Conservation (phyloP, 169 alveolate species). For the Amoebophrya sp. region DNA sequence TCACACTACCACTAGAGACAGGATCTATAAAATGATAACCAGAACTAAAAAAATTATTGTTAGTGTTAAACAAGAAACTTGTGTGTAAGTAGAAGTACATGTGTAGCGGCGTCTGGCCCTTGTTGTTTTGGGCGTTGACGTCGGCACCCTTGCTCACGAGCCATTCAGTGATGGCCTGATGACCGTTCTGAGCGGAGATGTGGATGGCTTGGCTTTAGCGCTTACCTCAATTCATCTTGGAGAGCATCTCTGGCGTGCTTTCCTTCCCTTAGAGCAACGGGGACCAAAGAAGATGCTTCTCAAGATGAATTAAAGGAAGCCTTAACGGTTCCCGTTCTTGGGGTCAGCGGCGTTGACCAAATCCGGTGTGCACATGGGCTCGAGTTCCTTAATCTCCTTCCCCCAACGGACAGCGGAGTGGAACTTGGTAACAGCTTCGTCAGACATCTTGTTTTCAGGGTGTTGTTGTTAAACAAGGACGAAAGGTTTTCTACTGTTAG, state of each 20-base stretch:
- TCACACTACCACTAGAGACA: no score
- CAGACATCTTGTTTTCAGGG: no score
- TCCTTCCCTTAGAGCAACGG: neutral
- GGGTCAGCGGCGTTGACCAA: neutral
- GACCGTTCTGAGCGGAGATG: slow-evolving; percentile 8
- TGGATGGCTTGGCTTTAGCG: no score
- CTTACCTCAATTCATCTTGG: no score
- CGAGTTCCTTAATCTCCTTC: neutral
- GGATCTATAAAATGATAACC: no score
- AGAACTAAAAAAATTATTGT: no score
- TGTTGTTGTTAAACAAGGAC: no score
- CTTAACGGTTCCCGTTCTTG: neutral
- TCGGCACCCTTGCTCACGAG: neutral
- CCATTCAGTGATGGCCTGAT: neutral
- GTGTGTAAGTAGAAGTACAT: no score
- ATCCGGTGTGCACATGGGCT: neutral
- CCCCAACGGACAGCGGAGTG: neutral
- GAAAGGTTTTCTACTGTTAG: no score
- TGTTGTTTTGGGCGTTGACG: slow-evolving; percentile 14
- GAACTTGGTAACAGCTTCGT: neutral
- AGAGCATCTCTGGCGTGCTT: neutral
- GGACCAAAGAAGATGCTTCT: neutral
- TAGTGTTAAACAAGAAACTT: no score
- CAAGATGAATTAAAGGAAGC: no score
- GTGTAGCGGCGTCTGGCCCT: neutral